Base-by-base conservation (phyloP, 2,329 filamentous ascomycete species). In the Aureobasidium sp. region DNA sequence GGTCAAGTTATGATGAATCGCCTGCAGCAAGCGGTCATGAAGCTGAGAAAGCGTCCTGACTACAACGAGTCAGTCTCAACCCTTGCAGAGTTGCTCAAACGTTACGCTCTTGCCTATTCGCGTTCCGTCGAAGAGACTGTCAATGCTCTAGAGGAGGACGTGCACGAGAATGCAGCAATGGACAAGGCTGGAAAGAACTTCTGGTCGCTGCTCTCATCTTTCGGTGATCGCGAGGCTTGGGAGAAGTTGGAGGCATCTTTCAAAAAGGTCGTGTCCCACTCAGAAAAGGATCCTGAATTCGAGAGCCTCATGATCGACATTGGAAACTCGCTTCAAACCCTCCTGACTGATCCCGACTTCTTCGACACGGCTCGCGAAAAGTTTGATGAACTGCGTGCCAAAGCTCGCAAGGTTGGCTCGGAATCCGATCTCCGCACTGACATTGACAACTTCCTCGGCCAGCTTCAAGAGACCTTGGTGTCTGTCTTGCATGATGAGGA, bases 41-140 rank as follows among this genome's bases (percentile, higher is more conserved):
- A 86, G 34, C 77, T 97, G 12, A 79, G 87, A 6, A 79, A 88
- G 62, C 82, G 86, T 48, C 80, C 78, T 6, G 89, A 95, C 66
- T 97, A 97, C 66, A 83, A 85, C 0, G 83, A 90, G 42, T 95
- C 90, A 0, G 89, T 95, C 0, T 89, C 87, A 1, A 89, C 84
- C 0, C 69, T 97, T 27, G 81, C 86, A 0, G 70, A 83, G 6
- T 75, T 97, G 5, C 76, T 96, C 54, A 81, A 89, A 63, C 81
- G 85, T 37, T 95, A 95, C 67, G 84, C 87, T 8, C 73, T 81
- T 57, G 75, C 83, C 8, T 96, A 96, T 66, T 88, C 88, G 0
- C 81, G 83, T 30, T 85, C 84, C 0, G 79, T 83, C 0, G 79
- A 85, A 51, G 80, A 88, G 42, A 79, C 88, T 0, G 74, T 83